phyloP scores from a whole-genome alignment of 1,284 basidiomycete species.

The Pseudozyma thailandica region DNA sequence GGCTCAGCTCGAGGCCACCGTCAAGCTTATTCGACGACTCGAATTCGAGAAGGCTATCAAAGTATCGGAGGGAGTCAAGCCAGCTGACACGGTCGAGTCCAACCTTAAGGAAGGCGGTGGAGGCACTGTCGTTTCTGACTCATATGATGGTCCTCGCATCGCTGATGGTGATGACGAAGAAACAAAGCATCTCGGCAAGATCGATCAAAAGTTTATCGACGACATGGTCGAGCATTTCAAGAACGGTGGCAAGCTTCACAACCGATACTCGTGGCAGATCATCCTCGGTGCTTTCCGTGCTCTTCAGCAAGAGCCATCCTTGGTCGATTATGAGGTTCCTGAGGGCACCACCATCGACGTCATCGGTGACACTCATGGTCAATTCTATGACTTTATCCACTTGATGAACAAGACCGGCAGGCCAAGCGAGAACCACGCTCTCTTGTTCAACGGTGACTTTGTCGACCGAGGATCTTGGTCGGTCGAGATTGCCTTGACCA shows the following conservation, averaged over 20 bases:
- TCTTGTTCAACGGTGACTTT: constrained; percentile 67
- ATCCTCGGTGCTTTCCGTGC: constrained; percentile 83
- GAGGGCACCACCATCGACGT: constrained; percentile 75
- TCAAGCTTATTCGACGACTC: constrained; percentile 80
- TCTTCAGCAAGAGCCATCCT: constrained; percentile 80
- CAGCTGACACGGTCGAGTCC: constrained; percentile 50
- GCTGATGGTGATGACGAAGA: constrained; percentile 69
- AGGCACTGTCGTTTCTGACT: constrained; percentile 41
- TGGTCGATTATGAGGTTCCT: constrained; percentile 82
- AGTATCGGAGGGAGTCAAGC: constrained; percentile 54
- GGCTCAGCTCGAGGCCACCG: constrained; percentile 84
- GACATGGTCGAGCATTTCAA: constrained; percentile 93
- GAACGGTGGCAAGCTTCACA: constrained; percentile 84
- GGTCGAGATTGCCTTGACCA: constrained; percentile 91
- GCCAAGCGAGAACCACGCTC: constrained; percentile 59
- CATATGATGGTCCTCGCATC: constrained; percentile 60
- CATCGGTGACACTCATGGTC: constrained; percentile 63
- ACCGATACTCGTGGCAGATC: constrained; percentile 89
- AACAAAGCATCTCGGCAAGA: constrained; percentile 71
- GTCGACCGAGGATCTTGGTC: constrained; percentile 98
- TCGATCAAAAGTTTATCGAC: constrained; percentile 77
- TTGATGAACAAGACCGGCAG: constrained; percentile 83
- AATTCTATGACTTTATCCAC: constrained; percentile 92
- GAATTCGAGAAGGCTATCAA: constrained; percentile 66
- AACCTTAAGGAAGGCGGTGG: constrained; percentile 58